Evolutionary conservation across 345 rosid species (phyloP), one percentile per base, ranked within the genome.

Genomic region (Arabidopsis arenosa): DNA sequence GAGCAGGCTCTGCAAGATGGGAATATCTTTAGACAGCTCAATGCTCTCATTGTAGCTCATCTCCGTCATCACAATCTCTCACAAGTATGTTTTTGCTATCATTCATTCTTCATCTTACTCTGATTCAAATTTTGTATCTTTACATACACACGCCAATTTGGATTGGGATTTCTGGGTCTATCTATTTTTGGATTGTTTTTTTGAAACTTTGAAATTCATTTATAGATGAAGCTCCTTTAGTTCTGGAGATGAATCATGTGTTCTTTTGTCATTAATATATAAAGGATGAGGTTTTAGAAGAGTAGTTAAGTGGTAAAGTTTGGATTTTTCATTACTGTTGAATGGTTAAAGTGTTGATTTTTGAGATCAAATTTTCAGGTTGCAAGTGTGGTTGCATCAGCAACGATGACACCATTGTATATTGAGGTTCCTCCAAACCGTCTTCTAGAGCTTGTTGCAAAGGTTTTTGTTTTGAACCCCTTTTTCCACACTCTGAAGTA

Each of bases 41-140:
- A 88, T 82, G 75, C 88, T 18, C 91, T 92, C 6, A 88, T 92
- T 71, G 94, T 92, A n/a, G 89, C 94, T 76, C 89, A 92, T 80
- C 96, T 92, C 60, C 96, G 94, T 49, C 90, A 86, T 77, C 81
- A 77, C 68, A 92, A 85, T 85, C 90, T 92, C 73, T 81, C 80
- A 51, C 94, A 87, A 85, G 97, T 72, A 81, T 47, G 52, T 66
- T 6, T 23, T 15, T 53, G 12, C n/a, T 79, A 7, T 15, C 48
- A 10, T 35, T 15, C 48, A 10, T 35, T 58, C 35, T 4, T 30
- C 32, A 7, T 56, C 14, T 44, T 7, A 68, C 21, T 10, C 44
- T 11, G 17, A 32, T 56, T 47, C 59, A 23, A 37, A 7, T 37
- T 62, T 48, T 48, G 45, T 70, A 12, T 66, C 14, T 35, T 17